Evolutionary conservation across 768 basidiomycete genomes (phyloP).

Genomic region (Galerina sulciceps): DNA sequence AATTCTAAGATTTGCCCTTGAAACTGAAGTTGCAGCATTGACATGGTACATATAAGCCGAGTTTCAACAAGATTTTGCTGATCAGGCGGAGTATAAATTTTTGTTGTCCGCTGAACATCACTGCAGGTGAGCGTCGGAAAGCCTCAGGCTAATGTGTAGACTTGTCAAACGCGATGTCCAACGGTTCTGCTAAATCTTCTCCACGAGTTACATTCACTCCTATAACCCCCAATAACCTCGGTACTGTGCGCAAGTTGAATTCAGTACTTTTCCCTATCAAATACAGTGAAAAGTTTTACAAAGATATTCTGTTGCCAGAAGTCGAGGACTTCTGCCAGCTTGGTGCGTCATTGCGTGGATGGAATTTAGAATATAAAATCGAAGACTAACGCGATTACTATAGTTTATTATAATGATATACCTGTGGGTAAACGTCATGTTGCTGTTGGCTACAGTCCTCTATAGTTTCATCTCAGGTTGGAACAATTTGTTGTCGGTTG

Average conservation of each 20-base stretch:
- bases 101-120: background rate
- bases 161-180: slow-evolving; percentile 16
- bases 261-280: slow-evolving; percentile 88
- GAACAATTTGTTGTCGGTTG: slow-evolving; percentile 84
- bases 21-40: no score
- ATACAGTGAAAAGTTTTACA: slow-evolving; percentile 89
- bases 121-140: background rate
- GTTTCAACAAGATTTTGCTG: no score
- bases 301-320: slow-evolving; percentile 75
- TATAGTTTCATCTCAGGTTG: slow-evolving; percentile 50
- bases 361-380: background rate
- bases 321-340: slow-evolving; percentile 89
- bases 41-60: no score
- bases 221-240: slow-evolving; percentile 82
- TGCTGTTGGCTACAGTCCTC: slow-evolving; percentile 15
- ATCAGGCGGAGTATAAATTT: slow-evolving; percentile 2
- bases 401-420: slow-evolving; percentile 93
- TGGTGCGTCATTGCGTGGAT: slow-evolving; percentile 51
- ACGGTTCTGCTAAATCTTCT: slow-evolving; percentile 21
- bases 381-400: slow-evolving; percentile 9
- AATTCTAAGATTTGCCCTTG: no score
- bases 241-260: slow-evolving; percentile 71
- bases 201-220: slow-evolving; percentile 71
- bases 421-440: slow-evolving; percentile 47
- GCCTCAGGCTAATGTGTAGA: no score